These are phyloP conservation scores for Haematococcus sp. DNA, from an alignment of 139 green algal species.

Conservation along the genomic window DNA sequence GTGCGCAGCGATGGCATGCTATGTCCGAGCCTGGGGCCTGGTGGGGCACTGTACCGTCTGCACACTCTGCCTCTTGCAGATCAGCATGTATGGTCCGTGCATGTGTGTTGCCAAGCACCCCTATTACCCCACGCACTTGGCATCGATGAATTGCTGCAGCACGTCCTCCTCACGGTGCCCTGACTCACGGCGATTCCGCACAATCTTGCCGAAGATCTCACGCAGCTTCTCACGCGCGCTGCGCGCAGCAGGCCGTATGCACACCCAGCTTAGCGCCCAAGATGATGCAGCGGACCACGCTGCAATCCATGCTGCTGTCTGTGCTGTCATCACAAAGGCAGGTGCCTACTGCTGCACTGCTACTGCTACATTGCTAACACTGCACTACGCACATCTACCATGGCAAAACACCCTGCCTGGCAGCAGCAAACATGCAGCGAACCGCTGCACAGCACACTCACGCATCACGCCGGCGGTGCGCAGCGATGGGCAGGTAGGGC, in stretches of 20 bases:
- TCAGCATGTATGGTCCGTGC: no score
- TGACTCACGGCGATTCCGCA: slow-evolving; percentile 65
- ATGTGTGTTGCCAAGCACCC: no score
- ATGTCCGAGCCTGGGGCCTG: no score
- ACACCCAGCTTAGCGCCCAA: background rate
- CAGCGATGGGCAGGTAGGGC: slow-evolving; percentile 90
- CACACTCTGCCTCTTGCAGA: no score
- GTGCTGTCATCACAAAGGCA: no score
- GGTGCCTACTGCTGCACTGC: background rate
- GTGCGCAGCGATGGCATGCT: background rate
- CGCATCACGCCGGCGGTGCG: slow-evolving; percentile 85
- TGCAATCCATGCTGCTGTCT: background rate
- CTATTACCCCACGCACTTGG: slow-evolving; percentile 31
- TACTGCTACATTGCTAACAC: background rate
- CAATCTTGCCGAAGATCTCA: slow-evolving; percentile 82
- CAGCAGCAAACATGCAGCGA: background rate
- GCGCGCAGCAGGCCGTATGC: background rate
- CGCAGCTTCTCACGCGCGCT: slow-evolving; percentile 67
- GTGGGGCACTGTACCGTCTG: no score
- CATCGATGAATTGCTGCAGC: slow-evolving; percentile 94
- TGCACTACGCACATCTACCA: background rate
- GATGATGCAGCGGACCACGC: background rate
- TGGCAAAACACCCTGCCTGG: no score
- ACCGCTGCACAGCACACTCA: no score
- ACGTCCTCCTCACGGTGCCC: slow-evolving; percentile 83